Percentiles rank a stretch among this genome's conserved stretches.
Conservation (phyloP, 805 yeast species). For the Maudiozyma serrabonitensis region DNA sequence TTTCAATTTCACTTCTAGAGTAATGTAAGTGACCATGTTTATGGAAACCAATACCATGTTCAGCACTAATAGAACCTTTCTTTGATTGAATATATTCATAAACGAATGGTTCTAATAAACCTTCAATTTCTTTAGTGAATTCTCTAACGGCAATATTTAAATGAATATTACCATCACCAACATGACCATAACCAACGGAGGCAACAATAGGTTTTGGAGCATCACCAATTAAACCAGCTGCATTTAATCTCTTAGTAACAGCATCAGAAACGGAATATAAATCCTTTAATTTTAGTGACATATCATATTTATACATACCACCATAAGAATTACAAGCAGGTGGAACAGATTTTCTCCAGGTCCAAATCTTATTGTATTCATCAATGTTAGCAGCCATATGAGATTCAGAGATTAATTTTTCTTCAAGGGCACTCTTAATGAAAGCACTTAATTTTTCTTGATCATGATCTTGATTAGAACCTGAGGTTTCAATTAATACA, state of each 20-base stretch:
- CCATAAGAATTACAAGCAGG: slow-evolving; percentile 81
- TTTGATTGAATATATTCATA: slow-evolving; percentile 71
- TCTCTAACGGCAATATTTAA: slow-evolving; percentile 83
- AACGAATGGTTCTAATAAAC: slow-evolving; percentile 82
- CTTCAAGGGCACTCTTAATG: slow-evolving; percentile 74
- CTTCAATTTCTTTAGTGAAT: slow-evolving; percentile 71
- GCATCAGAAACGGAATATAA: slow-evolving; percentile 77
- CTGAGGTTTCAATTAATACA: slow-evolving; percentile 86
- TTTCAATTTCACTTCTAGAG: slow-evolving; percentile 65
- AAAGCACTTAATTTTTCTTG: slow-evolving; percentile 78
- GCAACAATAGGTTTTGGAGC: slow-evolving; percentile 62
- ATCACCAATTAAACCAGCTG: slow-evolving; percentile 49
- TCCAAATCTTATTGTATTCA: slow-evolving; percentile 75
- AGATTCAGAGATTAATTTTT: slow-evolving; percentile 76
- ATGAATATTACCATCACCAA: slow-evolving; percentile 95
- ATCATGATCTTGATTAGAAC: slow-evolving; percentile 88
- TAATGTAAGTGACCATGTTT: slow-evolving; percentile 84
- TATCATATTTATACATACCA: slow-evolving; percentile 95
- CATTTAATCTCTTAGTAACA: slow-evolving; percentile 49
- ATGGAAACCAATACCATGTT: slow-evolving; percentile 95
- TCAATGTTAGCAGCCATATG: slow-evolving; percentile 91
- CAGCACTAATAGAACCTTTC: slow-evolving; percentile 89
- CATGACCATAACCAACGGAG: slow-evolving; percentile 92
- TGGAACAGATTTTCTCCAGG: slow-evolving; percentile 90
- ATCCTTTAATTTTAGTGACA: slow-evolving; percentile 74